Conservation (phyloP, 345 rosid species). For the Balakata baccata region DNA sequence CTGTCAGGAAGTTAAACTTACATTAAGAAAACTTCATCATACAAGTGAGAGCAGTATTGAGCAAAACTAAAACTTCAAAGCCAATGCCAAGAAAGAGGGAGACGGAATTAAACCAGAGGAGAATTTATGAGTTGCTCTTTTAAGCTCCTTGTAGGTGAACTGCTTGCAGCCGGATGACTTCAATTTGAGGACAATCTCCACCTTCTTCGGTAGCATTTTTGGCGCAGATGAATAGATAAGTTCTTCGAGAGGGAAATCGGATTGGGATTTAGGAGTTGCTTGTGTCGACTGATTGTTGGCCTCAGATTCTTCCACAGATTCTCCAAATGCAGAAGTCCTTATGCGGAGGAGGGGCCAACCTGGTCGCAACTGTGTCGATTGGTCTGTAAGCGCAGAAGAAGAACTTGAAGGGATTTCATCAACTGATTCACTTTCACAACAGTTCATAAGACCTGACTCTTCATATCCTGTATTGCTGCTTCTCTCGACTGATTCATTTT, state of each 20-base stretch:
- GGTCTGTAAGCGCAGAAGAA: slow-evolving; percentile 4
- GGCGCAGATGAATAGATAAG: neutral
- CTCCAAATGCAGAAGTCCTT: slow-evolving; percentile 14
- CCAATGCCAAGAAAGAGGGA: neutral
- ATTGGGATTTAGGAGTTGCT: neutral
- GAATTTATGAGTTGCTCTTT: slow-evolving; percentile 19
- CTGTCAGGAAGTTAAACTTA: slow-evolving; percentile 5
- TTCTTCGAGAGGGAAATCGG: neutral
- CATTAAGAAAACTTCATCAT: neutral
- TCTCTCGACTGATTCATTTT: slow-evolving; percentile 13
- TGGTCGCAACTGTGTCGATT: slow-evolving; percentile 15
- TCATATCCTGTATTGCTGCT: neutral
- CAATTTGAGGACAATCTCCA: slow-evolving; percentile 4
- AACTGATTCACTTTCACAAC: slow-evolving; percentile 9
- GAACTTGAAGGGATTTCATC: slow-evolving; percentile 3
- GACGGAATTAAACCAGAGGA: slow-evolving; percentile 22
- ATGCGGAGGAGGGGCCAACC: slow-evolving; percentile 47
- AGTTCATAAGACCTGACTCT: no score
- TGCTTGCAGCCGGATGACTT: slow-evolving; percentile 17
- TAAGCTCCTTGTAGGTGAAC: slow-evolving; percentile 21
- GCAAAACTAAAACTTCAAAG: neutral
- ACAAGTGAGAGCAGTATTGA: neutral
- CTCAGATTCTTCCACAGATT: slow-evolving; percentile 24
- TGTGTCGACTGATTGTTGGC: slow-evolving; percentile 1
- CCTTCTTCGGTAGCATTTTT: slow-evolving; percentile 14